Evolutionary conservation across 805 yeast species (phyloP).

Genomic region (Spathaspora sp.): DNA sequence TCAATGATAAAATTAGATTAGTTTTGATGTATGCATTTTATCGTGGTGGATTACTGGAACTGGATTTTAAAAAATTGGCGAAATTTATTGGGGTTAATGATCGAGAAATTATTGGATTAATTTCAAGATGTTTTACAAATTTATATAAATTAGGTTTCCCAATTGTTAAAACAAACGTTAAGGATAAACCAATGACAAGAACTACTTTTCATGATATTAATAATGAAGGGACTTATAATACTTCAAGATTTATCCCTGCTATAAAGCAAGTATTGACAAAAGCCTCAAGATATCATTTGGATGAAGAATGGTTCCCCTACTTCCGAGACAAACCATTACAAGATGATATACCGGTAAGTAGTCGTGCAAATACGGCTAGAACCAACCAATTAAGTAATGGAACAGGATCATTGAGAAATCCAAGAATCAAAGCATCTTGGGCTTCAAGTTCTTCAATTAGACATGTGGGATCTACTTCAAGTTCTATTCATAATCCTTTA

Average conservation of each 20-base stretch:
- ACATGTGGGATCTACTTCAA: background rate
- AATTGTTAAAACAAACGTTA: slow-evolving; percentile 40
- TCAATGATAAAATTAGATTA: slow-evolving; percentile 70
- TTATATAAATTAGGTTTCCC: slow-evolving; percentile 53
- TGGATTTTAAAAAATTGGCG: slow-evolving; percentile 69
- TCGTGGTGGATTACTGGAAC: slow-evolving; percentile 75
- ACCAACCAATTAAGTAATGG: background rate
- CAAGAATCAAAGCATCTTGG: slow-evolving; percentile 76
- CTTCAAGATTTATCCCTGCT: slow-evolving; percentile 73
- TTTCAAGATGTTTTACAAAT: slow-evolving; percentile 44
- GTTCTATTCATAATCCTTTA: slow-evolving; percentile 12
- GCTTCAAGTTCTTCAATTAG: slow-evolving; percentile 30
- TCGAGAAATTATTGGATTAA: slow-evolving; percentile 53
- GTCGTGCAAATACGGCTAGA: background rate
- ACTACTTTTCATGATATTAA: slow-evolving; percentile 55
- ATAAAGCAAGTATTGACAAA: slow-evolving; percentile 54
- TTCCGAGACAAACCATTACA: slow-evolving; percentile 69
- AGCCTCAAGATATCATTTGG: slow-evolving; percentile 49
- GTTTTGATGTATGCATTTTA: slow-evolving; percentile 72
- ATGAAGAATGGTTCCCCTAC: slow-evolving; percentile 64
- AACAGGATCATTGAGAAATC: slow-evolving; percentile 54
- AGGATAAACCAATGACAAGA: slow-evolving; percentile 43
- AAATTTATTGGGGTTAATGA: slow-evolving; percentile 47
- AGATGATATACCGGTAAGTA: slow-evolving; percentile 31
- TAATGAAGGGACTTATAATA: slow-evolving; percentile 52